Evolutionary conservation across 1,139 yeast species (phyloP).

Genomic region (Geotrichum klebahnii): DNA sequence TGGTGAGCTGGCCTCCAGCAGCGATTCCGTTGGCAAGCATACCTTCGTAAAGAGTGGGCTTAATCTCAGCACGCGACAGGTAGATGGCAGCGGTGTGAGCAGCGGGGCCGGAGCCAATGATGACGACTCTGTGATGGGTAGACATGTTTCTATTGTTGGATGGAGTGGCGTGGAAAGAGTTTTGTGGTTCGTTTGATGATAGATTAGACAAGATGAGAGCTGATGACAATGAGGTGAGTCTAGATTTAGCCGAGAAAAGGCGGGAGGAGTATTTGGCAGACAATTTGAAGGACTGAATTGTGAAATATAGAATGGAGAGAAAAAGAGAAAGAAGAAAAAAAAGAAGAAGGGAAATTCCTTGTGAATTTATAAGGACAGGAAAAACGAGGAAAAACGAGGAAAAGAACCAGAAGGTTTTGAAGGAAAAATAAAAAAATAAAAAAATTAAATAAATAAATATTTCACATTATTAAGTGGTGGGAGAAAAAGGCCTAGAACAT

Average conservation of each 20-base stretch:
- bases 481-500: slow-evolving; percentile 4
- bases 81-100: slow-evolving; percentile 99
- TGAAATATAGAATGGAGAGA: not conserved
- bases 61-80: slow-evolving; percentile 91
- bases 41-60: slow-evolving; percentile 92
- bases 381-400: not conserved
- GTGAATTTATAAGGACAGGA: slow-evolving; percentile 3
- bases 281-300: slow-evolving; percentile 15
- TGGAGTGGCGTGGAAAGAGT: not conserved
- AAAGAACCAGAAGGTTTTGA: not conserved
- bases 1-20: slow-evolving; percentile 97
- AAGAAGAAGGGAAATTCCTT: not conserved
- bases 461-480: slow-evolving; percentile 5
- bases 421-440: not conserved
- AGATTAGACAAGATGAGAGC: slow-evolving; percentile 17
- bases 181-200: not conserved
- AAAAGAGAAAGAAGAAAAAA: not conserved
- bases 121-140: slow-evolving; percentile 76
- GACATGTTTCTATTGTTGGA: slow-evolving; percentile 28
- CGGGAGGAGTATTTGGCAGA: slow-evolving; percentile 18
- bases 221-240: slow-evolving; percentile 17
- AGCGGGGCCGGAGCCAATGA: slow-evolving; percentile 97
- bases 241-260: slow-evolving; percentile 15
- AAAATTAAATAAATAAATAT: not conserved
- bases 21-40: slow-evolving; percentile 96